Evolutionary conservation across 108 stramenopile species (phyloP).

Genomic region (Cyclostephanos invisitatus): DNA sequence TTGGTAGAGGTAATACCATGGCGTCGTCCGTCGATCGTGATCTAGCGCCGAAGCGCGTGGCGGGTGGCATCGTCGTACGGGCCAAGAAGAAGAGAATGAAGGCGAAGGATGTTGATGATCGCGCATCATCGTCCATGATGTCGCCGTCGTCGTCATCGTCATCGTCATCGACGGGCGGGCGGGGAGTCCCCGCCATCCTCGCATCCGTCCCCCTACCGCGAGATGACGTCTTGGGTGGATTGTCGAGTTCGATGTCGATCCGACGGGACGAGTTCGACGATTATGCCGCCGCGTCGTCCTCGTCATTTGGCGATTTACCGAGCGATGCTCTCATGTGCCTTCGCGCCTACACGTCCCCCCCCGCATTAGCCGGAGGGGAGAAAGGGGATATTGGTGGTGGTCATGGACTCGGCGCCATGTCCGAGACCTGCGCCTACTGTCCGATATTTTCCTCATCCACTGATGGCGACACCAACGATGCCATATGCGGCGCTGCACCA

Average conservation of each 20-base stretch:
- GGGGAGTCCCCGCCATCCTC: neutral
- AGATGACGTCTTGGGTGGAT: neutral
- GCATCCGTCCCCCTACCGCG: neutral
- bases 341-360: constrained; percentile 24
- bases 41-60: constrained; percentile 23
- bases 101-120: neutral
- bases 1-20: too few species aligned
- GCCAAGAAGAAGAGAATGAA: constrained; percentile 15
- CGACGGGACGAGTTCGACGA: constrained; percentile 8
- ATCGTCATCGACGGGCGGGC: too few species aligned
- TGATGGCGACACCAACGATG: neutral
- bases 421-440: constrained; percentile 44
- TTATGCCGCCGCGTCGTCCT: neutral
- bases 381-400: too few species aligned
- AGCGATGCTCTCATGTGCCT: constrained; percentile 38
- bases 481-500: constrained; percentile 14
- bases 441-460: constrained; percentile 28
- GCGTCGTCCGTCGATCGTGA: too few species aligned
- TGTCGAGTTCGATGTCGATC: neutral
- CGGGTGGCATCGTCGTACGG: constrained; percentile 18
- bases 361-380: neutral
- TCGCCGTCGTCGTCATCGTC: too few species aligned
- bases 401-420: constrained; percentile 9
- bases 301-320: constrained; percentile 7
- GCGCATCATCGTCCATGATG: neutral